Percentiles rank a stretch among this genome's conserved stretches.
phyloP scores from a whole-genome alignment of 345 rosid species.

The Triadica sebifera region DNA sequence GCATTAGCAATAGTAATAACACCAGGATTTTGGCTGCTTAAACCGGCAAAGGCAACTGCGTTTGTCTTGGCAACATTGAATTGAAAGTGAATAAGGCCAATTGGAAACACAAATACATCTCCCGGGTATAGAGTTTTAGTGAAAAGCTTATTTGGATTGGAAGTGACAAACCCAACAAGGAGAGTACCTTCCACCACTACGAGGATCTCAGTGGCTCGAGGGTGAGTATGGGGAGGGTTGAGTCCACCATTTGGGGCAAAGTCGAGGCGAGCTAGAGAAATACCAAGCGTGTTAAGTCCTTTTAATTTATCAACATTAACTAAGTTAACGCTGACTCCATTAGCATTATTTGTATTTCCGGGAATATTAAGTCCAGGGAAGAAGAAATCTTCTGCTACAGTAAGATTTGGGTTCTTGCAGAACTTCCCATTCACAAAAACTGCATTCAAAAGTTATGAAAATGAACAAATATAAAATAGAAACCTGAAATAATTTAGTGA shows the following conservation, averaged over 20 bases:
- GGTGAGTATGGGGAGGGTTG: constrained; percentile 11
- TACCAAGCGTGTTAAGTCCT: constrained; percentile 19
- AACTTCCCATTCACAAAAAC: constrained; percentile 26
- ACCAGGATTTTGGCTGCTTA: constrained; percentile 11
- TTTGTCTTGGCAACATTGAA: not conserved
- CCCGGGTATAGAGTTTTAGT: not conserved
- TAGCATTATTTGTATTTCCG: not conserved
- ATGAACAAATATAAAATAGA: too few species aligned
- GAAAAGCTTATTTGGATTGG: not conserved
- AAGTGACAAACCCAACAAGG: constrained; percentile 4
- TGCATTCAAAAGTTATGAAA: not conserved
- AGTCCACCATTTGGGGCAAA: not conserved
- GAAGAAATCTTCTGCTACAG: constrained; percentile 7
- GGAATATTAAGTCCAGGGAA: constrained; percentile 18
- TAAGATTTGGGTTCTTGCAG: constrained; percentile 12
- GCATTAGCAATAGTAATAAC: not conserved
- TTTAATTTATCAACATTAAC: constrained; percentile 12
- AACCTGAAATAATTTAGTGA: not conserved
- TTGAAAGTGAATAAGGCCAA: constrained; percentile 1
- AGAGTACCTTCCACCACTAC: not conserved
- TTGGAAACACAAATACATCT: constrained; percentile 10
- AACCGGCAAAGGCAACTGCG: not conserved
- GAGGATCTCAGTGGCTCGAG: constrained; percentile 1
- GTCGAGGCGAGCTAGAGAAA: constrained; percentile 12
- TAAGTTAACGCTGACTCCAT: constrained; percentile 8